A percentile compares a stretch with the other conserved stretches of the same genome.
Evolutionary conservation across 495 filamentous ascomycete genomes (phyloP).

Genomic region (Pseudomonodictys pantanalensis): DNA sequence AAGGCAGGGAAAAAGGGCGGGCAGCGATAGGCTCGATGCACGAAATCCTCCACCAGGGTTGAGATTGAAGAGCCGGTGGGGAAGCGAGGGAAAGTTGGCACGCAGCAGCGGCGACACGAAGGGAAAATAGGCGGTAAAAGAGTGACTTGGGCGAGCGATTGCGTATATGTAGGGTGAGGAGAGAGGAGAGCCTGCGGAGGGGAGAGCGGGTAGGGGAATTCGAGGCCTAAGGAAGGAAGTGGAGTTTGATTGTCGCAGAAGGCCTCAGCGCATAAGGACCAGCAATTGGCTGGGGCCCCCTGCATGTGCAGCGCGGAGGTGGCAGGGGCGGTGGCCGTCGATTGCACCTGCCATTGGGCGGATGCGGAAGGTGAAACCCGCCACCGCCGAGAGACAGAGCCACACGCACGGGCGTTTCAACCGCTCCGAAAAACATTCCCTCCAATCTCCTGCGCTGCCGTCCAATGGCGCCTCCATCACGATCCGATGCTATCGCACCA

Average conservation of each 20-base stretch:
- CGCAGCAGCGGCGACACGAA: conserved; percentile 17
- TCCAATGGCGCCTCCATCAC: no score
- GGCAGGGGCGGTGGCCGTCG: not conserved
- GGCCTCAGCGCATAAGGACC: not conserved
- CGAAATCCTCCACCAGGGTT: conserved; percentile 19
- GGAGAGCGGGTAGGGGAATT: not conserved
- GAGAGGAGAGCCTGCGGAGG: not conserved
- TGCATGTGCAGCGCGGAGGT: not conserved
- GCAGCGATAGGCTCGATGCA: conserved; percentile 8
- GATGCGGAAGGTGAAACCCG: not conserved
- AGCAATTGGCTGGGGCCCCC: not conserved
- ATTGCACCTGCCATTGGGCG: not conserved
- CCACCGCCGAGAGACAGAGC: no score
- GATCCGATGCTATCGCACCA: no score
- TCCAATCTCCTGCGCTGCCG: no score
- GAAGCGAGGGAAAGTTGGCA: not conserved
- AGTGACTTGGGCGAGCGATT: conserved; percentile 24
- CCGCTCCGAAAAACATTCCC: not conserved
- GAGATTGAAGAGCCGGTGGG: conserved; percentile 25
- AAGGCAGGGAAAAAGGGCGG: conserved; percentile 20
- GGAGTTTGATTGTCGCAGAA: conserved; percentile 13
- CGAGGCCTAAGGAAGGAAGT: not conserved
- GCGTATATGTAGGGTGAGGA: not conserved
- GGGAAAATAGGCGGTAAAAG: conserved; percentile 26
- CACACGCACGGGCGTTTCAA: not conserved